Percentiles rank a stretch among this genome's conserved stretches.
phyloP scores from a whole-genome alignment of 345 rosid species.

The rapeseed (Brassica napus) region Da-Ae NC_063446.1:41745501-41746000 shows the following conservation, averaged over 20 bases:
- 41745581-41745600: too few species aligned
- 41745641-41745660: not conserved
- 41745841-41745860: conserved; percentile 41
- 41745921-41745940: conserved; percentile 35
- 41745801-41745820: conserved; percentile 31
- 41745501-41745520: not conserved
- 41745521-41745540: conserved; percentile 30
- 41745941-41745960: conserved; percentile 7
- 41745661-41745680: not conserved
- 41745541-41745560: conserved; percentile 25
- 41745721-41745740: conserved; percentile 15
- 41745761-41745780: not conserved
- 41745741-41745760: not conserved
- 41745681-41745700: not conserved
- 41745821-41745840: conserved; percentile 44
- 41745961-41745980: not conserved
- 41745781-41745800: not conserved
- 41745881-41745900: conserved; percentile 22
- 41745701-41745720: not conserved
- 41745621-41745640: not conserved
- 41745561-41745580: not conserved
- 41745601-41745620: not conserved
- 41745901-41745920: conserved; percentile 46
- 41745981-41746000: conserved; percentile 18
- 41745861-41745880: not conserved